Evolutionary conservation across 371 early-diverging fungal genomes (phyloP).

Genomic region (Lichtheimia ornata): DNA sequence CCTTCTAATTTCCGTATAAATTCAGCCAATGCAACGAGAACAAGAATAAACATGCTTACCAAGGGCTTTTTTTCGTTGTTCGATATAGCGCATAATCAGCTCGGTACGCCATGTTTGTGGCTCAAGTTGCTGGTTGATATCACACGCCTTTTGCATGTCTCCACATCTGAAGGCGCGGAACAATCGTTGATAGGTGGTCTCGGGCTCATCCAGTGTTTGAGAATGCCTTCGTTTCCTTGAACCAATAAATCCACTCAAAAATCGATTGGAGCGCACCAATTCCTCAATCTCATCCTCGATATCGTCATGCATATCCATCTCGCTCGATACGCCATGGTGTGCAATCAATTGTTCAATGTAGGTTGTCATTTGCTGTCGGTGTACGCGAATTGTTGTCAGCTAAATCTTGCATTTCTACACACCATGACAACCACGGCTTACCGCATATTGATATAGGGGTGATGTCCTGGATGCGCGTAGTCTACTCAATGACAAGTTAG

Average conservation of each 20-base stretch:
- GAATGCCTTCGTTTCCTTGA: background rate
- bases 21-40: background rate
- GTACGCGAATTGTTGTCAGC: background rate
- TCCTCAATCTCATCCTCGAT: constrained; percentile 14
- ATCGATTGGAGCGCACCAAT: background rate
- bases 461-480: background rate
- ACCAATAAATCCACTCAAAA: background rate
- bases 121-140: background rate
- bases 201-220: background rate
- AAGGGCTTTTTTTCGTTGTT: background rate
- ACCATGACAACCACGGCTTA: background rate
- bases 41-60: background rate
- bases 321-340: background rate
- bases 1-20: constrained; percentile 1
- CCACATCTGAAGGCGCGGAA: constrained; percentile 6
- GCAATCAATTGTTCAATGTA: constrained; percentile 3
- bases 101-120: constrained; percentile 9
- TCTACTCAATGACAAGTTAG: background rate
- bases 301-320: constrained; percentile 20
- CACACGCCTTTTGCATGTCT: background rate
- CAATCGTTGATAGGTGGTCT: constrained; percentile 2
- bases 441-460: background rate
- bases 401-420: background rate
- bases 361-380: background rate
- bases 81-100: constrained; percentile 5